Base-by-base conservation (phyloP, 768 basidiomycete genomes). In the Nevesoporus exiguus region DNA sequence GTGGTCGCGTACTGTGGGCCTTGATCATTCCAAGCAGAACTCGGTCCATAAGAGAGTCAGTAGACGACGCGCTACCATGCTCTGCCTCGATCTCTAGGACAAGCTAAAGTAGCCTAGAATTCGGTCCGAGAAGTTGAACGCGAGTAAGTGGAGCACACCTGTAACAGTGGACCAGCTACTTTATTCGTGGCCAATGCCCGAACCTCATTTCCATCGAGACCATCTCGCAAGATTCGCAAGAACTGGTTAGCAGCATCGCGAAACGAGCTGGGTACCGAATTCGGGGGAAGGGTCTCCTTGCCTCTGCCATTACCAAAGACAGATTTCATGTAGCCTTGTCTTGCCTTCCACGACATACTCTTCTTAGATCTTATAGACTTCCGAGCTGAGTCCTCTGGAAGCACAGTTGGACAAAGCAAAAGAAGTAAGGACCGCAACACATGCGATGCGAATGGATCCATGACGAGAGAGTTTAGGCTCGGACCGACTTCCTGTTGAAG, bases 361-460 rank as follows among this genome's bases (percentile, higher is more conserved):
- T 88, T 91, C 68, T 90, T 96, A 11, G 91, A 93, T n/a, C 94
- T 82, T 30, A 91, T 57, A 29, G 74, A 67, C 10, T 75, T 74
- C 30, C 65, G 66, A 48, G 65, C 63, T 22, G 77, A 56, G 25
- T 73, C 76, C 5, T 71, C 71, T 14, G 73, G 58, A 5, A 79
- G 76, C 2, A 82, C 63, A 27, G 76, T 71, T 0, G 91, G 89
- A 14, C 82, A 84, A n/a, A 97, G 76, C 40, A 97, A 76, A 5
- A 87, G 66, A 14, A 98, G 79, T 3, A 98, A 71, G 22, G 87
- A 83, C 34, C 95, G 86, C 43, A 96, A 59, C 40, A 94, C 90
- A 61, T 98, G 96, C 0, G 96, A 95, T 33, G 88, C 93, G 63
- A 93, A 96, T 30, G 88, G 85, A 62, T 96, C 85, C 74, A 86